phyloP scores from a whole-genome alignment of 1,284 basidiomycete species.

The Cronartium quercuum region DNA sequence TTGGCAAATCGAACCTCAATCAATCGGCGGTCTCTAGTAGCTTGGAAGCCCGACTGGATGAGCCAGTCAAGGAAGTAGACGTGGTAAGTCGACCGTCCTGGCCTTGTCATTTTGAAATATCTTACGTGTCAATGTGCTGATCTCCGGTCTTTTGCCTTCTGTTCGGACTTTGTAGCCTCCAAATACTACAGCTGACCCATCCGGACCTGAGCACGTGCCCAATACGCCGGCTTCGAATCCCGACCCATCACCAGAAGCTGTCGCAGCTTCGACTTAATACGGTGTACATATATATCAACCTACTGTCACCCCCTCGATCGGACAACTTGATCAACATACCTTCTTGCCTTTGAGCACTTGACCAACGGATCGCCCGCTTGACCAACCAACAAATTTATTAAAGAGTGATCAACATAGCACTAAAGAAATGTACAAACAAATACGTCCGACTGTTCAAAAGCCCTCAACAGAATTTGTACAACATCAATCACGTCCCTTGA shows the following conservation, averaged over 20 bases:
- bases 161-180: background rate
- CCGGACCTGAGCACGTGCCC: background rate
- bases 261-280: background rate
- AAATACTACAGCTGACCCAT: background rate
- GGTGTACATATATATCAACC: too few relatives aligned
- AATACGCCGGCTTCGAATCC: background rate
- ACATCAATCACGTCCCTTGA: too few relatives aligned
- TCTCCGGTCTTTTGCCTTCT: background rate
- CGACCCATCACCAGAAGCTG: background rate
- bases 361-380: too few relatives aligned
- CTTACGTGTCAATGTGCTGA: background rate
- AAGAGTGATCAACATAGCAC: too few relatives aligned
- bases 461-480: too few relatives aligned
- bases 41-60: background rate
- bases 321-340: too few relatives aligned
- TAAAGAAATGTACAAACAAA: too few relatives aligned
- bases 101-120: background rate
- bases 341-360: too few relatives aligned
- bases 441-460: too few relatives aligned
- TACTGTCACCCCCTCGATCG: too few relatives aligned
- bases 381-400: too few relatives aligned
- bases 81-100: background rate
- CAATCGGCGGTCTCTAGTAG: conserved; percentile 2
- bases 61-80: background rate
- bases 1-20: conserved; percentile 37